These are phyloP conservation scores for Pyrenochaeta sp. DNA, from an alignment of 2,329 filamentous ascomycete species.

Conservation along the genomic window DNA sequence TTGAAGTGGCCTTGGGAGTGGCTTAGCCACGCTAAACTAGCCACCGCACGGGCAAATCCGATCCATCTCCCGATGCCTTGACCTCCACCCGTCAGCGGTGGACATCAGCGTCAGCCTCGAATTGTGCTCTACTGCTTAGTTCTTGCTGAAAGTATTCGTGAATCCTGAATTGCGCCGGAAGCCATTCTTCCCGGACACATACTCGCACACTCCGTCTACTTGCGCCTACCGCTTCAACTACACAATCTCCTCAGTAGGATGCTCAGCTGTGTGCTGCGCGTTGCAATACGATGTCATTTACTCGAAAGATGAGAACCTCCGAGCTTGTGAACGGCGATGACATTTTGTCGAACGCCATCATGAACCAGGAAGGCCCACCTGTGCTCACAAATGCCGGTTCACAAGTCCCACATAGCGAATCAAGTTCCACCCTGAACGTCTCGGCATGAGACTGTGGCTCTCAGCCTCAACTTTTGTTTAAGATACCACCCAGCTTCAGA, in stretches of 20 bases:
- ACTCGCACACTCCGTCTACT: conserved; percentile 11
- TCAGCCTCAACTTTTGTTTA: conserved; percentile 4
- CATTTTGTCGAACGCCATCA: conserved; percentile 1
- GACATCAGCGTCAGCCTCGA: conserved; percentile 22
- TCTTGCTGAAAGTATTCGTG: conserved; percentile 9
- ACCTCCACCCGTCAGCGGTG: conserved; percentile 17
- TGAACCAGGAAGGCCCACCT: conserved; percentile 5
- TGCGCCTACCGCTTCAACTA: conserved; percentile 11
- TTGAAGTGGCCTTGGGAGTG: conserved; percentile 5
- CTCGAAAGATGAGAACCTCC: background rate
- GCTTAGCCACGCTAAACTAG: conserved; percentile 23
- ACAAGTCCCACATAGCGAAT: conserved; percentile 17
- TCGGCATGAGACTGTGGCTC: conserved; percentile 17
- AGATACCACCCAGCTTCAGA: conserved; percentile 14
- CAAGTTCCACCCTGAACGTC: conserved; percentile 3
- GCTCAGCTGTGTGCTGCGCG: conserved; percentile 20
- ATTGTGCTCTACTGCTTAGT: conserved; percentile 15
- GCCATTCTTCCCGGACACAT: conserved; percentile 20
- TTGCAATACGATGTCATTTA: conserved; percentile 5
- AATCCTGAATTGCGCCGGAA: conserved; percentile 23
- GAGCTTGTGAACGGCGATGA: conserved; percentile 2
- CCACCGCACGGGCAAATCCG: conserved; percentile 11
- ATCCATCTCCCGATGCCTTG: conserved; percentile 2
- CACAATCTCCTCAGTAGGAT: conserved; percentile 7
- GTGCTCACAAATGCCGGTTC: conserved; percentile 7